These are phyloP conservation scores for Mortierella sp. DNA, from an alignment of 371 early-diverging fungal genomes.

Conservation along the genomic window DNA sequence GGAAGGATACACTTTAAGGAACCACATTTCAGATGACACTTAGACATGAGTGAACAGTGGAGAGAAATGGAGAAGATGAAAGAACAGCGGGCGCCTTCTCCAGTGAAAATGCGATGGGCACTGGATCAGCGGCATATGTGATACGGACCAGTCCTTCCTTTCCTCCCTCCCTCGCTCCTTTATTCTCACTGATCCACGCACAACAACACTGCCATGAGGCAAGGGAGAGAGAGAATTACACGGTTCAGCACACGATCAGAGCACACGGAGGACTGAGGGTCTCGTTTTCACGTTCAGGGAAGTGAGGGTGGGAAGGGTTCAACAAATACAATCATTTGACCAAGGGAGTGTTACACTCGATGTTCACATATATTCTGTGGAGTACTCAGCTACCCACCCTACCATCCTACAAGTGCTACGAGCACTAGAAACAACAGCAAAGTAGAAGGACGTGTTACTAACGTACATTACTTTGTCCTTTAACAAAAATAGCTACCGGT, in stretches of 20 bases:
- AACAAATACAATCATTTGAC: too few species aligned
- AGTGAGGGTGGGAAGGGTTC: too few species aligned
- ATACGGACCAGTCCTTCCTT: background rate
- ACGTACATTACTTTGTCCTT: background rate
- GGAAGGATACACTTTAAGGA: background rate
- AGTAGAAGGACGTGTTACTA: background rate
- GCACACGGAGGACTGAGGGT: background rate
- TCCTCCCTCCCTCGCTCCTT: background rate
- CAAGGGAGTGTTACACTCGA: background rate
- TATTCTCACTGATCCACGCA: background rate
- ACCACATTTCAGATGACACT: background rate
- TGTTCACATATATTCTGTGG: background rate
- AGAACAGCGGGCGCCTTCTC: background rate
- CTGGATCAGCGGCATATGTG: background rate
- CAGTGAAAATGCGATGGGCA: background rate
- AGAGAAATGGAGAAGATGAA: background rate
- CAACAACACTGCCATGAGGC: too few species aligned
- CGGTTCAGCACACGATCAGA: background rate
- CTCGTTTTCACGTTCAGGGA: background rate
- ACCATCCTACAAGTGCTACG: background rate
- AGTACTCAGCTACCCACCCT: background rate
- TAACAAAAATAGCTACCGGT: constrained; percentile 62
- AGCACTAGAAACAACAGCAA: background rate
- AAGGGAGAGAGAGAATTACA: background rate
- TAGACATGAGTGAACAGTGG: background rate